phyloP scores from a whole-genome alignment of 2,329 filamentous ascomycete species.

The Claviceps purpurea region DNA sequence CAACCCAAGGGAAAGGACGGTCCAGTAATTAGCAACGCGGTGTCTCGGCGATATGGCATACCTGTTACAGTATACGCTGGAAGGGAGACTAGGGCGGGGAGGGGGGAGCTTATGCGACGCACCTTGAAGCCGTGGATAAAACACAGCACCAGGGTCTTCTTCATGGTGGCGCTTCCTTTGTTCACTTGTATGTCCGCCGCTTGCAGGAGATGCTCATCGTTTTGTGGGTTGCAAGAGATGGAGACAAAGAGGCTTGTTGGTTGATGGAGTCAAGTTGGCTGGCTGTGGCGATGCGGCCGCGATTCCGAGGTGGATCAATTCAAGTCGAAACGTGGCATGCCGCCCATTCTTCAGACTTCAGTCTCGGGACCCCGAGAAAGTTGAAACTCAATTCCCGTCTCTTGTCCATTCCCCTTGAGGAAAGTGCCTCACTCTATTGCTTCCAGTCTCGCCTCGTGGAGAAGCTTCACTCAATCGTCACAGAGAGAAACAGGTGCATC shows the following conservation, averaged over 20 bases:
- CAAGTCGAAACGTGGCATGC: neutral
- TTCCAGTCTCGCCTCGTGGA: too few species aligned
- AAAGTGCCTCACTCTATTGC: too few species aligned
- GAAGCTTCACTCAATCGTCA: too few species aligned
- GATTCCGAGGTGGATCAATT: neutral
- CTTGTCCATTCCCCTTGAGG: too few species aligned
- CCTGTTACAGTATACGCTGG: too few species aligned
- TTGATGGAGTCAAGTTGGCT: neutral
- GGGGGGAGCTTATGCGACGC: slow-evolving; percentile 3
- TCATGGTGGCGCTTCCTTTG: slow-evolving; percentile 21
- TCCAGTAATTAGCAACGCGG: too few species aligned
- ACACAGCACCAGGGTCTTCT: slow-evolving; percentile 67
- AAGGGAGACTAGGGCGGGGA: neutral
- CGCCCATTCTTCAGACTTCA: neutral
- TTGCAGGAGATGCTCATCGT: neutral
- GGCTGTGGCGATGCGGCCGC: neutral
- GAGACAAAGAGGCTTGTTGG: neutral
- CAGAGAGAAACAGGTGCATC: too few species aligned
- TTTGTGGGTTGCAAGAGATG: neutral
- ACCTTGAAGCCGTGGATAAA: slow-evolving; percentile 87
- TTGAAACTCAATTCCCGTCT: too few species aligned
- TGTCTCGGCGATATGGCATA: too few species aligned
- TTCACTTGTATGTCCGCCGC: neutral
- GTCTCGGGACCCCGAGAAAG: too few species aligned
- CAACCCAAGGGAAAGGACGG: too few species aligned